These are phyloP conservation scores for Suillus fuscotomentosus DNA, from an alignment of 768 basidiomycete genomes.

Conservation along the genomic window DNA sequence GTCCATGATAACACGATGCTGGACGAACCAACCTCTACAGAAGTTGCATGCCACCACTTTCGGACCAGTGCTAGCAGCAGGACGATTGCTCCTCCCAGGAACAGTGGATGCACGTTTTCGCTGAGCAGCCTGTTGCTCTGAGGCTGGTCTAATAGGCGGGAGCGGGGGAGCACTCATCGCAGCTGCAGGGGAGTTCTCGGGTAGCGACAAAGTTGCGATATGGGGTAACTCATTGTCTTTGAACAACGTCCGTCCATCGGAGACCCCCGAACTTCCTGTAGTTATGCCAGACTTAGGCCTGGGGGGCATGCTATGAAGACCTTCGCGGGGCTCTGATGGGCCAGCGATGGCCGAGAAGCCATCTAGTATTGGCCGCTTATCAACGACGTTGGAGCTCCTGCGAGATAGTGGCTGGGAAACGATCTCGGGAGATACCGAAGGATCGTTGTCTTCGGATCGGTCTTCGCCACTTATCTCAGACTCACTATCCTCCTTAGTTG, in stretches of 20 bases:
- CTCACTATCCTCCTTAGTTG: constrained; percentile 56
- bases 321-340: constrained; percentile 46
- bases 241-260: constrained; percentile 45
- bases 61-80: constrained; percentile 67
- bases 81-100: constrained; percentile 58
- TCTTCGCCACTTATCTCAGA: constrained; percentile 67
- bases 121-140: constrained; percentile 65
- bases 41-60: constrained; percentile 90
- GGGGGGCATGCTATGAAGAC: constrained; percentile 37
- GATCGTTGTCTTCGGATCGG: constrained; percentile 47
- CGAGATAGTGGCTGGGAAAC: constrained; percentile 33
- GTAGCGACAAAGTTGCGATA: constrained; percentile 66
- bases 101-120: constrained; percentile 70
- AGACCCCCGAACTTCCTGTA: constrained; percentile 17
- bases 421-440: constrained; percentile 57
- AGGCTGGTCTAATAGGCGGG: constrained; percentile 63
- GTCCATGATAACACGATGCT: constrained; percentile 5
- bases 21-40: constrained; percentile 65
- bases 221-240: constrained; percentile 67
- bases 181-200: constrained; percentile 53
- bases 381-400: constrained; percentile 32
- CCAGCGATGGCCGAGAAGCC: constrained; percentile 29
- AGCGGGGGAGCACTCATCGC: constrained; percentile 63
- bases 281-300: constrained; percentile 26
- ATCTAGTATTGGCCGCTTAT: constrained; percentile 33